Evolutionary conservation across 306 rosid genomes (phyloP), one percentile per base, ranked within the genome.

Genomic region (Quercus engelmannii): DNA sequence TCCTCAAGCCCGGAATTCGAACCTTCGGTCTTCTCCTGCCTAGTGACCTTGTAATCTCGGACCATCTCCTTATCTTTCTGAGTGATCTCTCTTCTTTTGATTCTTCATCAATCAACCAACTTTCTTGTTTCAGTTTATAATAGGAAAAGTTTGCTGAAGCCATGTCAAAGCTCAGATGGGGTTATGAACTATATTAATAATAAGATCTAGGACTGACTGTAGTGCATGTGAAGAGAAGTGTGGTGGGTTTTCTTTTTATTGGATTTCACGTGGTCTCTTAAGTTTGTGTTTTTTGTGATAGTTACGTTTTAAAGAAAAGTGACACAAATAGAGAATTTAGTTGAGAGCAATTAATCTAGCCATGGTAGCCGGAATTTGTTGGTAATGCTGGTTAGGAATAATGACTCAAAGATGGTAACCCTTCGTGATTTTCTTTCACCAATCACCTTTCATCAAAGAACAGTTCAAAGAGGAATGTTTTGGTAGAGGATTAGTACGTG

Each of bases 21-120:
- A 87, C 52, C 87, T 65, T 81, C 64, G 82, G 85, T 80, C 87
- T 76, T 62, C 82, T 87, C 70, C 88, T 85, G 15, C 90, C 70
- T 0, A 76, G 74, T 56, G 82, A 83, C 64, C 83, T 74, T 69
- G 35, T 82, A n/a, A 84, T 67, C 73, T 80, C 75, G 65, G 80
- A 80, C 90, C 87, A 80, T 3, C 79, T 81, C 77, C 46, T 80
- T 69, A 56, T 79, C 49, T 77, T 89, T 68, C 77, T 87, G 73
- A 84, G 81, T 63, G 69, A 75, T 78, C 56, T 81, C 35, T 9
- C 61, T 41, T 81, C 26, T 26, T 74, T 74, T 25, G 12, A 14
- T 77, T 74, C 71, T 54, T 69, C 74, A 4, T 82, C 74, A 51
- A 52, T 5, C 41, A 33, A 15, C 5, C 43, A 13, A 35, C 71